Base-by-base conservation (phyloP, 2,329 filamentous ascomycete genomes). In the Neurospora crassa region DNA sequence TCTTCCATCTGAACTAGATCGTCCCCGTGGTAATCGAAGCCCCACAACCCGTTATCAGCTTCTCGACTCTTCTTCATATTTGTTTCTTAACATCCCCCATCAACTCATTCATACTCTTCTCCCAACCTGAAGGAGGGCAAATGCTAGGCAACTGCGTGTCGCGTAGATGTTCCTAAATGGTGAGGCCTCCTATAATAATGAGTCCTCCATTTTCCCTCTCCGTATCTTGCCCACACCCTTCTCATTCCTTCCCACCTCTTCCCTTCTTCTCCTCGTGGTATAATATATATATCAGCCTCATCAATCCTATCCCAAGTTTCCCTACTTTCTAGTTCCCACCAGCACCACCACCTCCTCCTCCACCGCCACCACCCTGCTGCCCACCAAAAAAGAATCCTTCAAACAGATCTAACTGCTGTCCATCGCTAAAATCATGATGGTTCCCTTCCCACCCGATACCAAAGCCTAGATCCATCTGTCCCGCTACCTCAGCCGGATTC, bases 341-440 rank as follows among this genome's bases (percentile, higher is more conserved):
- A 4, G 69, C 72, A 41, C 69, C 47, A n/a, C 70, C 71, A 3
- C 73, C 73, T 0, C 75, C 75, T 12, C 75, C 76, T 3, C 74
- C 76, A 14, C 78, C 78, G 40, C 76, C 76, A 6, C 78, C 78
- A 12, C 81, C 79, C 73, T 82, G 82, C 74, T 85, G 85, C 0
- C 85, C 86, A 0, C 90, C 89, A 78, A 92, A 91, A 81, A 91
- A 92, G 78, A 92, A 92, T 0, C 89, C 88, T 77, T 92, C 90
- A 79, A 93, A 92, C 0, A 90, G 85, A 72, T 92, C 87, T 77
- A 91, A 84, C 77, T 89, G 85, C 77, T 87, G 83, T 69, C 84
- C 84, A 67, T 89, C 86, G 71, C 84, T 84, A 72, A 85, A 90
- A 76, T 91, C 90, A 75, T 91, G 88, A 76, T 88, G 84, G 77